phyloP scores from a whole-genome alignment of 2,329 filamentous ascomycete genomes.

The Penicillium concentricum region DNA sequence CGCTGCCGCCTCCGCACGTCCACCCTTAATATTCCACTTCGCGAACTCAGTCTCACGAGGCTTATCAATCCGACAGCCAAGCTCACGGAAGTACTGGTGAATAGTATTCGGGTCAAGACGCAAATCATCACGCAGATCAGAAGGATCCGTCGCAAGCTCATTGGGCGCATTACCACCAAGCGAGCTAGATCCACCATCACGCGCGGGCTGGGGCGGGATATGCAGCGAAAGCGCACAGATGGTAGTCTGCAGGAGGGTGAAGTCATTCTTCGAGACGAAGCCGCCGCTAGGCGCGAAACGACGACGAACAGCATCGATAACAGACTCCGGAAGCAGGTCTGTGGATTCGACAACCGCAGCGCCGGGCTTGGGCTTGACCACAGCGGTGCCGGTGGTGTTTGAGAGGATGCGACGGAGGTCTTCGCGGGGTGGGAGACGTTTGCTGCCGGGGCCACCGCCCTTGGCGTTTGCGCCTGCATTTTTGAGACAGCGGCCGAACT shows the following conservation, averaged over 20 bases:
- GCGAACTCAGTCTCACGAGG: constrained; percentile 42
- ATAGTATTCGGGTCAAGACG: constrained; percentile 37
- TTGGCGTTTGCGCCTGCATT: constrained; percentile 25
- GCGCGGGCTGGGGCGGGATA: constrained; percentile 43
- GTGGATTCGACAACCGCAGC: constrained; percentile 15
- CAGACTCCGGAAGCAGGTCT: constrained; percentile 35
- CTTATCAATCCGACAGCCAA: constrained; percentile 47
- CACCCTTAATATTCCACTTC: constrained; percentile 53
- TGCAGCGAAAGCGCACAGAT: constrained; percentile 49
- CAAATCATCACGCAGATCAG: constrained; percentile 47
- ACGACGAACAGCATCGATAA: constrained; percentile 43
- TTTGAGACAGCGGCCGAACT: constrained; percentile 41
- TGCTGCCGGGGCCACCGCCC: constrained; percentile 35
- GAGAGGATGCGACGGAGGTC: constrained; percentile 41
- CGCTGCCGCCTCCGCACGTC: constrained; percentile 57
- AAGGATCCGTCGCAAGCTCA: constrained; percentile 44
- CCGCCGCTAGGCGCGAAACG: constrained; percentile 42
- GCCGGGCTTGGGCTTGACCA: constrained; percentile 14
- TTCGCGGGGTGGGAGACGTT: constrained; percentile 40
- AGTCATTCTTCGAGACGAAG: constrained; percentile 38
- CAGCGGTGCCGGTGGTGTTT: constrained; percentile 24
- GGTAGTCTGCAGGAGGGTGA: constrained; percentile 46
- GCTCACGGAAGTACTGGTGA: constrained; percentile 46
- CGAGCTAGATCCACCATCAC: constrained; percentile 36
- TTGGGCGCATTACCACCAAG: constrained; percentile 38